These are phyloP conservation scores for Mortierella sp. DNA, from an alignment of 371 early-diverging fungal species.

Conservation along the genomic window DNA sequence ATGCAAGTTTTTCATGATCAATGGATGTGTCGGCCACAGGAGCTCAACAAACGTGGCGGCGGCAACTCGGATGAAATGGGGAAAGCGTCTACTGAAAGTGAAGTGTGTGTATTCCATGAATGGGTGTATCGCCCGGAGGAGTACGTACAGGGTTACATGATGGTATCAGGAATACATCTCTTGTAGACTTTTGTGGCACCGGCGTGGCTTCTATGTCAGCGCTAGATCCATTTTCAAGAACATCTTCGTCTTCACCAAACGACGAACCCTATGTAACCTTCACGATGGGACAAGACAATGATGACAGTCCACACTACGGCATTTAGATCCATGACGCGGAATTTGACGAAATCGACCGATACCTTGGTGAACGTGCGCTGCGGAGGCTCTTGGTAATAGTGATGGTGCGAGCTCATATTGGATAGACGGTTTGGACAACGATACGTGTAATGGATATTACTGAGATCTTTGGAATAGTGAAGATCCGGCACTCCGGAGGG, in stretches of 20 bases:
- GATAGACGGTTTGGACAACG: slow-evolving; percentile 23
- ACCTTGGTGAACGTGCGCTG: slow-evolving; percentile 8
- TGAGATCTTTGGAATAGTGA: slow-evolving; percentile 35
- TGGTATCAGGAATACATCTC: background rate
- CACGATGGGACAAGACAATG: no score
- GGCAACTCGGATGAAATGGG: no score
- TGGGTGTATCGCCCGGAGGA: slow-evolving; percentile 46
- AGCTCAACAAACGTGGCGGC: slow-evolving; percentile 9
- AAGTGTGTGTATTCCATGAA: slow-evolving; percentile 21
- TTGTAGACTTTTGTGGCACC: no score
- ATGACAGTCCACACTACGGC: slow-evolving; percentile 16
- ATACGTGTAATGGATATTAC: slow-evolving; percentile 35
- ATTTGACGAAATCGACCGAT: slow-evolving; percentile 36
- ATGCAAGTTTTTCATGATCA: slow-evolving; percentile 40
- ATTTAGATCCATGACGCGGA: slow-evolving; percentile 37
- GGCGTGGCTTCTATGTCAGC: no score
- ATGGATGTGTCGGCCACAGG: slow-evolving; percentile 32
- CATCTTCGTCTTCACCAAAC: no score
- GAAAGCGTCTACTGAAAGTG: no score
- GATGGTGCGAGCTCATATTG: background rate
- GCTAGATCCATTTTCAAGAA: no score
- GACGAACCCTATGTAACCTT: no score
- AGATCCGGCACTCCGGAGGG: slow-evolving; percentile 12
- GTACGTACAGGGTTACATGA: slow-evolving; percentile 10
- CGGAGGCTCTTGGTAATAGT: background rate